Conservation (phyloP, 2,329 filamentous ascomycete species). For the Parastagonospora nodorum region DNA sequence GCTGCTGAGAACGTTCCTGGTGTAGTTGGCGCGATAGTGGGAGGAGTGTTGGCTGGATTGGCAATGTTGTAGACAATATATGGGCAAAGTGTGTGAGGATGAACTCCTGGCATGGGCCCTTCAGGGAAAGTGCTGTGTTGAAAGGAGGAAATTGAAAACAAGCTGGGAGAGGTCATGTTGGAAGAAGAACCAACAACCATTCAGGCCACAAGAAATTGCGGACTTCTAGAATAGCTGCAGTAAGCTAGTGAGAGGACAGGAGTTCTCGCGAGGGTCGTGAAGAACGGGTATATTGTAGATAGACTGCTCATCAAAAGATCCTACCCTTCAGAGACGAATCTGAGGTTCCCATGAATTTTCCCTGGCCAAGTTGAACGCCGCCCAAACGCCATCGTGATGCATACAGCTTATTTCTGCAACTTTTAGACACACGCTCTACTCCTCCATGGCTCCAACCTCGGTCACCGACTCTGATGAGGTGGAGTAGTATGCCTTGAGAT, state of each 20-base stretch:
- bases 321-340: slow-evolving; percentile 10
- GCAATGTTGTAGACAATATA: slow-evolving; percentile 12
- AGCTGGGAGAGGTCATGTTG: neutral
- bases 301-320: slow-evolving; percentile 17
- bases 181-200: neutral
- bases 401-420: slow-evolving; percentile 4
- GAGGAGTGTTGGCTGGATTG: slow-evolving; percentile 28
- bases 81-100: neutral
- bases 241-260: no score
- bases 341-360: slow-evolving; percentile 21
- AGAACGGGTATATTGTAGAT: slow-evolving; percentile 35
- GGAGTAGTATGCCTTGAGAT: slow-evolving; percentile 68
- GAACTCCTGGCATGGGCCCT: neutral
- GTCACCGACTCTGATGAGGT: slow-evolving; percentile 48
- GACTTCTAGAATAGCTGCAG: neutral
- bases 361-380: slow-evolving; percentile 23
- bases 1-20: slow-evolving; percentile 19
- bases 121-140: neutral
- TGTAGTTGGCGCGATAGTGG: slow-evolving; percentile 23
- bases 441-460: slow-evolving; percentile 57
- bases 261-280: neutral
- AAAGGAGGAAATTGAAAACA: neutral
- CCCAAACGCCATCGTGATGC: slow-evolving; percentile 32
- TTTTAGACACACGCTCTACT: slow-evolving; percentile 30
- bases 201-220: no score